Percentiles rank a stretch among this genome's conserved stretches.
These are phyloP conservation scores for Alternaria rosae DNA, from an alignment of 2,329 filamentous ascomycete species.

Conservation along the genomic window DNA sequence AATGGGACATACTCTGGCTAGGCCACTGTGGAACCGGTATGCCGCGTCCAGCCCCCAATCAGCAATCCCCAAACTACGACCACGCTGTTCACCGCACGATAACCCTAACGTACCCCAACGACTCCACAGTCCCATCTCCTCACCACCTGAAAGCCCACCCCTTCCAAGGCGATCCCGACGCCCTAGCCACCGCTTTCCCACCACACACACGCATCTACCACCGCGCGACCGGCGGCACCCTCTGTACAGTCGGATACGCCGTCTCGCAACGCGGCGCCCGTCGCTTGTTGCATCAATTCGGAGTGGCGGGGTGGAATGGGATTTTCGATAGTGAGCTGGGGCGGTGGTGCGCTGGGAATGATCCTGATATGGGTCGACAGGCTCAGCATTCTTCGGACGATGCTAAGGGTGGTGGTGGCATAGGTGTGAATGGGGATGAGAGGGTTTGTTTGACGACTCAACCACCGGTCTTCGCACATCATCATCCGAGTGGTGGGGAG, in stretches of 20 bases:
- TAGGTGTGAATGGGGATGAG: constrained; percentile 14
- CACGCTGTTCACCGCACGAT: constrained; percentile 4
- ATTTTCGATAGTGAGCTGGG: constrained; percentile 41
- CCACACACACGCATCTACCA: constrained; percentile 41
- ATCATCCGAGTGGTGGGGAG: constrained; percentile 40
- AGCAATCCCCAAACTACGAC: constrained; percentile 20
- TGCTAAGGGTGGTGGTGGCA: background rate
- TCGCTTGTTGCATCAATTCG: constrained; percentile 40
- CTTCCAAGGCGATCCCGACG: constrained; percentile 38
- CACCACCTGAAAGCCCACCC: constrained; percentile 41
- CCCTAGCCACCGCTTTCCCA: constrained; percentile 32
- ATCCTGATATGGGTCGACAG: constrained; percentile 29
- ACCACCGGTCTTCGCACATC: constrained; percentile 41
- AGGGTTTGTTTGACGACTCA: constrained; percentile 38
- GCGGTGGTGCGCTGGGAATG: constrained; percentile 38
- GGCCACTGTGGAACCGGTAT: constrained; percentile 46
- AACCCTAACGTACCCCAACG: constrained; percentile 29
- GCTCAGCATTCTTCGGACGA: background rate
- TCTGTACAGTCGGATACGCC: constrained; percentile 42
- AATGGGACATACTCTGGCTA: constrained; percentile 54
- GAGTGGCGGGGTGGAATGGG: constrained; percentile 38
- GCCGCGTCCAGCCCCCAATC: constrained; percentile 24
- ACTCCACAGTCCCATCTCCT: constrained; percentile 31
- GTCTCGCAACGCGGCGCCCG: constrained; percentile 42
- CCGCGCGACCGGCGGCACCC: constrained; percentile 33